These are phyloP conservation scores for Auriscalpium orientale DNA, from an alignment of 768 basidiomycete genomes.

Conservation along the genomic window DNA sequence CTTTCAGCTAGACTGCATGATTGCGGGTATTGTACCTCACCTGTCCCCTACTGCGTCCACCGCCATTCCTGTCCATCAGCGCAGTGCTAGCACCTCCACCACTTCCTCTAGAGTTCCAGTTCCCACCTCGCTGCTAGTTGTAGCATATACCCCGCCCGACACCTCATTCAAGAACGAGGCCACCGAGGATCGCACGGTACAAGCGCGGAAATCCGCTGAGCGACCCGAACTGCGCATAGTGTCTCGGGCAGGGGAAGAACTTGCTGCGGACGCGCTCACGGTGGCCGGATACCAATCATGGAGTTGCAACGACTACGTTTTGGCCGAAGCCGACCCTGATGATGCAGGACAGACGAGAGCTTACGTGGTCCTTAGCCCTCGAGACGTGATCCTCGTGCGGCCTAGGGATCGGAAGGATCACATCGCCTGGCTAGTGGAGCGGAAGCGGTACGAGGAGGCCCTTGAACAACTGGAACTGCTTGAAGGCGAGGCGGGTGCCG, in stretches of 20 bases:
- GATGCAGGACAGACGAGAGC: conserved; percentile 32
- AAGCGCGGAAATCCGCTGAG: conserved; percentile 77
- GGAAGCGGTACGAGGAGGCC: conserved; percentile 83
- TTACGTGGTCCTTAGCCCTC: conserved; percentile 82
- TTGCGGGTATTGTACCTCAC: conserved; percentile 84
- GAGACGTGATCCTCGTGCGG: conserved; percentile 80
- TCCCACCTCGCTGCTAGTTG: conserved; percentile 71
- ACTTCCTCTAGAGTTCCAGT: conserved; percentile 22
- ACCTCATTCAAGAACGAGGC: conserved; percentile 60
- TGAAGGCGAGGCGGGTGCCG: conserved; percentile 24
- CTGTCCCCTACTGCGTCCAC: conserved; percentile 29
- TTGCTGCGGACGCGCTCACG: conserved; percentile 75
- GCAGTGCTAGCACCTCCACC: conserved; percentile 16
- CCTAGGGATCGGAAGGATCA: conserved; percentile 86
- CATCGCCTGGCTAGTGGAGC: conserved; percentile 86
- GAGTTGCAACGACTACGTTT: conserved; percentile 87
- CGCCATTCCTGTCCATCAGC: conserved; percentile 2
- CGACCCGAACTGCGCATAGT: conserved; percentile 95
- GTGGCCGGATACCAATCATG: conserved; percentile 74
- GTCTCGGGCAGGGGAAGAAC: conserved; percentile 80
- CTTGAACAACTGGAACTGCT: conserved; percentile 64
- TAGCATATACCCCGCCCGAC: conserved; percentile 82
- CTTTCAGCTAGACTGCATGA: conserved; percentile 93
- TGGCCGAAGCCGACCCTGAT: conserved; percentile 42
- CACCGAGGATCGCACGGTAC: conserved; percentile 59